phyloP scores from a whole-genome alignment of 352 stramenopile species.

The Blastocystis sp. region DNA sequence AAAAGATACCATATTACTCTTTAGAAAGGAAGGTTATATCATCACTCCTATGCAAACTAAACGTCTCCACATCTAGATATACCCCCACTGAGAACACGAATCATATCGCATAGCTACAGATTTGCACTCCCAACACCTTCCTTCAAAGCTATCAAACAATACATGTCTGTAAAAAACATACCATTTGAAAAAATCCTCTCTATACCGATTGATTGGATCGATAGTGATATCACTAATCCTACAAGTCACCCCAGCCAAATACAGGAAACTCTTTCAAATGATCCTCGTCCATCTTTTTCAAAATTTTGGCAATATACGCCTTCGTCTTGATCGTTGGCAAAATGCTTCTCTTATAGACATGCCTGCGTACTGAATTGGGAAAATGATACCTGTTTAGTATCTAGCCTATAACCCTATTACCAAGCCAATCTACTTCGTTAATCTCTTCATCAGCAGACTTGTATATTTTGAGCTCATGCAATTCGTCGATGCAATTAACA shows the following conservation, averaged over 20 bases:
- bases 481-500: not conserved
- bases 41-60: no score
- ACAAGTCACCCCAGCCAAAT: not conserved
- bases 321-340: slow-evolving; percentile 48
- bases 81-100: no score
- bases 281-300: not conserved
- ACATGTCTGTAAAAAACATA: no score
- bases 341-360: slow-evolving; percentile 21
- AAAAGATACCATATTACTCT: no score
- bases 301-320: slow-evolving; percentile 39
- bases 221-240: slow-evolving; percentile 29
- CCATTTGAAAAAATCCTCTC: slow-evolving; percentile 7
- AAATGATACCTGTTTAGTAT: slow-evolving; percentile 47
- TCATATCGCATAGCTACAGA: no score
- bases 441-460: not conserved
- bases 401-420: not conserved
- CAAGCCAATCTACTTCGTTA: not conserved
- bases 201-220: slow-evolving; percentile 54
- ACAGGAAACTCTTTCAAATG: not conserved
- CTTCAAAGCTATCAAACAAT: no score
- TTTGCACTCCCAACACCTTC: no score
- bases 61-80: no score
- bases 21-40: no score
- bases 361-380: slow-evolving; percentile 46
- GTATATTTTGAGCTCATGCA: not conserved